Conservation (phyloP, 345 rosid species). For the Hibiscus syriacus region DNA sequence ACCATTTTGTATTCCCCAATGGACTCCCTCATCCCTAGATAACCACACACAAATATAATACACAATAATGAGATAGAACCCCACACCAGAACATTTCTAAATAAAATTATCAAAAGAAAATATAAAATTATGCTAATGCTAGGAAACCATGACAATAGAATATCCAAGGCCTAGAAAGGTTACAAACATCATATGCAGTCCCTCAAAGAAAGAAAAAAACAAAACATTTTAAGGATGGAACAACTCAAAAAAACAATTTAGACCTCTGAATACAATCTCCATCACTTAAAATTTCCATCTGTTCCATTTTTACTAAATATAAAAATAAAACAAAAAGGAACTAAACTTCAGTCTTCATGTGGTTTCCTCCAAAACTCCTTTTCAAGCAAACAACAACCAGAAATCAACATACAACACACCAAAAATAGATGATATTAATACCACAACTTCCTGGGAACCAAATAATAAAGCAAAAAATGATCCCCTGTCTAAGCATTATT, state of each 20-base stretch:
- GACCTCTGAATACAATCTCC: background rate
- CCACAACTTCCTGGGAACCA: too few species aligned
- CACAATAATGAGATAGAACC: constrained; percentile 4
- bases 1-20: constrained; percentile 98
- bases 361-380: too few species aligned
- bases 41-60: background rate
- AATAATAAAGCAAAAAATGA: too few species aligned
- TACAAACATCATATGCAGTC: too few species aligned
- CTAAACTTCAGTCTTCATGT: background rate
- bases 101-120: background rate
- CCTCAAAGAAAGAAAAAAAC: too few species aligned
- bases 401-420: too few species aligned
- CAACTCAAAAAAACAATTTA: background rate
- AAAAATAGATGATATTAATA: too few species aligned
- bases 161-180: background rate
- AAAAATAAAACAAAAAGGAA: background rate
- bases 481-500: too few species aligned
- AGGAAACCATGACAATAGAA: background rate
- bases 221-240: too few species aligned
- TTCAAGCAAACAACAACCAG: too few species aligned
- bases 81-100: background rate
- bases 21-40: constrained; percentile 85
- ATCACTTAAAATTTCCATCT: background rate
- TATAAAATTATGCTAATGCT: background rate
- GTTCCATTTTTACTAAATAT: background rate